Base-by-base conservation (phyloP, 2,329 filamentous ascomycete species). In the Botryosphaeria agaves region DNA sequence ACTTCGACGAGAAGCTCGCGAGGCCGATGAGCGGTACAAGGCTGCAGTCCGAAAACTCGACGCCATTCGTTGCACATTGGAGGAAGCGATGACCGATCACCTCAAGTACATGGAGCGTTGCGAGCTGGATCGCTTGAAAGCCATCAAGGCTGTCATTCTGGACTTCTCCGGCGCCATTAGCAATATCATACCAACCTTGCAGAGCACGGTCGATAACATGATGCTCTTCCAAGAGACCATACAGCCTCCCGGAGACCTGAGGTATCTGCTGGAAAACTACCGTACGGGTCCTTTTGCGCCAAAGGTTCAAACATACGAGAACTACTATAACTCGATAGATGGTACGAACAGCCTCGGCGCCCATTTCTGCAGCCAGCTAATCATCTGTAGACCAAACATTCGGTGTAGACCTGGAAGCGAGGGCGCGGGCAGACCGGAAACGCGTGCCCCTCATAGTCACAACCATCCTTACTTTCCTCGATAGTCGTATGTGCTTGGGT, bases 151-250 rank as follows among this genome's bases (percentile, higher is more conserved):
- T 15, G 91, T 98, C 31, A 77, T 98, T 37, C 69, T 98, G 26
- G 91, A 98, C 57, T 95, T 98, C 54, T 94, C 87, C 4, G 89
- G 89, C 27, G 84, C 87, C 21, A 81, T 98, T 52, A 87, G 87
- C 64, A 98, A 98, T 47, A 87, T 94, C 44, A 95, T 98, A 38
- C 91, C 89, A 12, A 91, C 81, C 47, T 61, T 98, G 37, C 89
- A 95, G 56, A 87, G 87, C 35, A 84, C 85, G 0, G 84, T 98
- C 15, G 89, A 98, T 59, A 84, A 91, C 50, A 94, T 98, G 85
- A 84, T 98, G 75, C 67, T 98, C 28, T 98, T 91, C 59, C 89
- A 98, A 53, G 89, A 98, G 62, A 95, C 89, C 1, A 81, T 98
- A n/a, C 89, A 95, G 53, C 89, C 89, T 5, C 52, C 75, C 28